Evolutionary conservation across 257 asterid genomes (phyloP).

Genomic region (Echium plantagineum): DNA sequence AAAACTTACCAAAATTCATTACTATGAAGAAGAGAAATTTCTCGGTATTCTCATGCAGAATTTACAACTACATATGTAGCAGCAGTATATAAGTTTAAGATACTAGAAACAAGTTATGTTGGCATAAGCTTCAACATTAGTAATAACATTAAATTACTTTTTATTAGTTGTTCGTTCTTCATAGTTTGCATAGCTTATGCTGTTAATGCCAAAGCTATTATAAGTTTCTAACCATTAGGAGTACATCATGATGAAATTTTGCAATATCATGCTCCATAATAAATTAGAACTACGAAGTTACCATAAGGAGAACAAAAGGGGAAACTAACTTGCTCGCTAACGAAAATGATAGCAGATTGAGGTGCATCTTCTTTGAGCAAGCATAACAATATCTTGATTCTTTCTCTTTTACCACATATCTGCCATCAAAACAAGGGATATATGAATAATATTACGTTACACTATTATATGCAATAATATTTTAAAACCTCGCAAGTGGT

Average conservation of each 20-base stretch:
- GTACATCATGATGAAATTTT: neutral
- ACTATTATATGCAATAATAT: neutral
- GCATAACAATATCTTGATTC: constrained; percentile 46
- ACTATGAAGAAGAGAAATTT: neutral
- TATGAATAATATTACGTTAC: neutral
- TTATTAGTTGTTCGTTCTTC: neutral
- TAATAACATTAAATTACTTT: neutral
- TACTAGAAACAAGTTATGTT: neutral
- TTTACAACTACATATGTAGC: neutral
- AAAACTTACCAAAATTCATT: neutral
- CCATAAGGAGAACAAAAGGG: constrained; percentile 8
- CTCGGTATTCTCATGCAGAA: neutral
- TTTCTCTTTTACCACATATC: constrained; percentile 63
- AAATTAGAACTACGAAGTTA: constrained; percentile 5
- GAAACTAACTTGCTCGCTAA: constrained; percentile 76
- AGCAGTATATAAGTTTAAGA: neutral
- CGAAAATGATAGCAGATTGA: constrained; percentile 78
- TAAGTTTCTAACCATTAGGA: neutral
- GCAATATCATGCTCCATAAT: constrained; percentile 1
- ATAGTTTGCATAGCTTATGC: too few species aligned
- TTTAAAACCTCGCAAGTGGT: neutral
- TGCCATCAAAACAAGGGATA: constrained; percentile 20
- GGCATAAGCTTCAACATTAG: neutral
- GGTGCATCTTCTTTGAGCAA: constrained; percentile 62
- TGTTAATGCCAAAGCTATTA: neutral